phyloP scores from a whole-genome alignment of 139 green algal genomes.

The Auxenochlorella pyrenoidosa region DNA sequence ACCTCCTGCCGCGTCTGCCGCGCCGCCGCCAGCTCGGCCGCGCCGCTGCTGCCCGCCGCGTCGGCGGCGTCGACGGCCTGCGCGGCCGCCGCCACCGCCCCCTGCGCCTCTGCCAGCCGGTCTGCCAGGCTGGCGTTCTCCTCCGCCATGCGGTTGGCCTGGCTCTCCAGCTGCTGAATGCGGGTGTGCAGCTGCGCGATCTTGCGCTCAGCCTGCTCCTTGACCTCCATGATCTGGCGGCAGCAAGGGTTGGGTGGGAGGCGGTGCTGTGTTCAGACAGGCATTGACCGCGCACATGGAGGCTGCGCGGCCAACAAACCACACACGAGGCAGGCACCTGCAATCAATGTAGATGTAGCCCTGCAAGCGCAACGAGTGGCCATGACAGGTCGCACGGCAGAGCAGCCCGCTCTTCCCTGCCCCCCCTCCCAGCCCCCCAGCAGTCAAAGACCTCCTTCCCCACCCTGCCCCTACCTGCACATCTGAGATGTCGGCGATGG shows the following conservation, averaged over 20 bases:
- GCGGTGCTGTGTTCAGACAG: no score
- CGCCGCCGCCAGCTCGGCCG: constrained; percentile 15
- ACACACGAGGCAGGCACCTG: no score
- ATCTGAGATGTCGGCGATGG: constrained; percentile 29
- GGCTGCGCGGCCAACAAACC: no score
- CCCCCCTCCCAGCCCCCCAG: background rate
- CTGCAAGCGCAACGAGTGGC: no score
- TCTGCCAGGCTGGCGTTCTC: constrained; percentile 8
- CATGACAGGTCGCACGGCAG: no score
- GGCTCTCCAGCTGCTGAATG: constrained; percentile 41
- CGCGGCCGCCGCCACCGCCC: background rate
- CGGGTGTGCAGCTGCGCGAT: constrained; percentile 46
- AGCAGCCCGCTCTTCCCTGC: background rate
- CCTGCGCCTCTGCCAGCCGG: constrained; percentile 15
- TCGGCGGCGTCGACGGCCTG: constrained; percentile 17
- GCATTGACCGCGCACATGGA: no score
- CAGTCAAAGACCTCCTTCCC: no score
- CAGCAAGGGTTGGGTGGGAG: no score
- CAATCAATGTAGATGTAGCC: no score
- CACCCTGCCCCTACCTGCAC: constrained; percentile 16
- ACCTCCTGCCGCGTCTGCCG: background rate
- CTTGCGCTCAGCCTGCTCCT: constrained; percentile 43
- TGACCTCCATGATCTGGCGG: constrained; percentile 38
- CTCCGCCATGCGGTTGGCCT: constrained; percentile 13
- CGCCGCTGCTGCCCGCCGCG: background rate